These are phyloP conservation scores for Pigoraptor vietnamica DNA, from an alignment of 78 protist species.

Conservation along the genomic window DNA sequence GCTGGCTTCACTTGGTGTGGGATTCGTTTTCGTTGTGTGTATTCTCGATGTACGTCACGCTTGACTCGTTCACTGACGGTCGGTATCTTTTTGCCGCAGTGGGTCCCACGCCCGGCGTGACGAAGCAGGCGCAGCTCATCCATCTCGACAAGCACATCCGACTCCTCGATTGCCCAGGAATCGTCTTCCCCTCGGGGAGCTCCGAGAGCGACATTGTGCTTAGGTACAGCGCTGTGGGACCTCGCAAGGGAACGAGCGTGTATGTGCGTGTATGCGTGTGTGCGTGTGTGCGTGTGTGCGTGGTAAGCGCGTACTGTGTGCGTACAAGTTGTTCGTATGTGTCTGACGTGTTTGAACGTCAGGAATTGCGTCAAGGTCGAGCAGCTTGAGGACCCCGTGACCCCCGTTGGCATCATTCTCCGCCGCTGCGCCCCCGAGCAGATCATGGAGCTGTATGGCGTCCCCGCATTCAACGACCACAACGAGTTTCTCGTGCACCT, in stretches of 20 bases:
- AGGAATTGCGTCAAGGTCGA: conserved; percentile 49
- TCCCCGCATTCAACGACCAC: conserved; percentile 9
- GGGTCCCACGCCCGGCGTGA: conserved; percentile 85
- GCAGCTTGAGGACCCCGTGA: conserved; percentile 59
- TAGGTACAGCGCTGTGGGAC: conserved; percentile 20
- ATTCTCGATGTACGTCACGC: neutral
- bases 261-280: neutral
- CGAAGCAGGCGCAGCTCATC: conserved; percentile 73
- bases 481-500: conserved; percentile 20
- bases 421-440: conserved; percentile 18
- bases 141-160: conserved; percentile 75
- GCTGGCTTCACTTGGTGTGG: neutral
- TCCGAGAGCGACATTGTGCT: conserved; percentile 39
- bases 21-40: neutral
- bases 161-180: conserved; percentile 95
- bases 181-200: conserved; percentile 45
- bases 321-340: neutral
- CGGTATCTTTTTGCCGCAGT: conserved; percentile 17
- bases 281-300: neutral
- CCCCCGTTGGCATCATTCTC: conserved; percentile 29
- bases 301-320: neutral
- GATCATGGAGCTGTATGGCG: conserved; percentile 19
- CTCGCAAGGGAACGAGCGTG: neutral
- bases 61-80: too few species aligned
- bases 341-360: neutral